Evolutionary conservation across 2,329 filamentous ascomycete species (phyloP), one percentile per base, ranked within the genome.

Genomic region (Penicillium sp.): DNA sequence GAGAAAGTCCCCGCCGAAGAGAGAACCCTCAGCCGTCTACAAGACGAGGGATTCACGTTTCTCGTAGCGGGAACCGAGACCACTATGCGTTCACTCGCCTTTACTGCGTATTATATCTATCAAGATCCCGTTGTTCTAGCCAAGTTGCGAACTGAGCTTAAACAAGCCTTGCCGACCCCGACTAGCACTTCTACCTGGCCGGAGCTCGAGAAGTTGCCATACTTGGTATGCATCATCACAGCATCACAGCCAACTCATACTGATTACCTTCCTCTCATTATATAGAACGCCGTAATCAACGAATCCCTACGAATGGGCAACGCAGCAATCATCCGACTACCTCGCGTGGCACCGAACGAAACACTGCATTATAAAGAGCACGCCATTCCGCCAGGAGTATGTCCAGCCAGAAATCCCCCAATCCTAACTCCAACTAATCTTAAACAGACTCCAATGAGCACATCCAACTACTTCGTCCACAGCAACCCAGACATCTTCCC

Each of bases 61-160:
- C 33, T 69, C 0, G 45, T 54, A 1, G 68, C 62, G 1, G 68
- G 67, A 0, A 64, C 62, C 0, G 67, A 71, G 42, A 71, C 61
- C 2, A 62, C 59, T 2, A 56, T 54, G 2, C 41, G 49, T 5
- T 41, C 57, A 2, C 41, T 68, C 26, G 47, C 54, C 1, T 22
- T 59, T 9, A 51, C 47, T 2, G 41, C 44, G 11, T 67, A 51
- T 26, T 39, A 63, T 30, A 37, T 63, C 1, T 29, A 58, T 11
- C 41, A 15, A 4, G 49, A 56, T 4, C 13, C 38, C 0, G 20
- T 26, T 4, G 32, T 60, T 2, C 34, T 47, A 26, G 14, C 13
- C 0, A 53, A 46, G 31, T 37, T 64, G 12, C 52, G 54, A 4
- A 37, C 48, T 7, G 61, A 66, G 17, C 39, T 65, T 15, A 42